Conservation (phyloP, 306 rosid genomes). For the Parietaria judaica region DNA sequence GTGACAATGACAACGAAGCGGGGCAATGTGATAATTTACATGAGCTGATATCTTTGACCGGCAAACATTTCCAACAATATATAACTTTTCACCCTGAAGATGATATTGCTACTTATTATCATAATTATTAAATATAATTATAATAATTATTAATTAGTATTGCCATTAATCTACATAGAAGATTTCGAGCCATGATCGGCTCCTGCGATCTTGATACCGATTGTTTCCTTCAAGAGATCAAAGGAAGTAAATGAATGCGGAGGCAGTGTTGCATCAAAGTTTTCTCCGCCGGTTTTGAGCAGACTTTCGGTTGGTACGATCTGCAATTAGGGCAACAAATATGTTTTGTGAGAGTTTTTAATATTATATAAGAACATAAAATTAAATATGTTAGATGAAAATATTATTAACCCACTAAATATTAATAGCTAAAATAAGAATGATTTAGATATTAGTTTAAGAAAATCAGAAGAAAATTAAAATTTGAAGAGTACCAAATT, state of each 20-base stretch:
- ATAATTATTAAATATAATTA: too few species aligned
- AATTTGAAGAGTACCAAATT: too few species aligned
- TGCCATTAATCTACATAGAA: constrained; percentile 25
- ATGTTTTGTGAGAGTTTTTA: too few species aligned
- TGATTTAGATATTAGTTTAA: too few species aligned
- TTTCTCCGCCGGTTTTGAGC: constrained; percentile 43
- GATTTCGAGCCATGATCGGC: constrained; percentile 31
- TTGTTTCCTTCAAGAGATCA: constrained; percentile 55
- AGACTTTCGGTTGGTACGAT: constrained; percentile 35
- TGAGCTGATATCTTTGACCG: neutral
- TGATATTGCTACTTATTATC: neutral
- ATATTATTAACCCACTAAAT: too few species aligned
- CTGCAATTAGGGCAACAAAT: constrained; percentile 27
- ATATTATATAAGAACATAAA: too few species aligned
- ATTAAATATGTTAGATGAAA: too few species aligned
- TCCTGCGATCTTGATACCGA: constrained; percentile 31
- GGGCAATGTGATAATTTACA: too few species aligned
- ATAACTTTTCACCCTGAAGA: neutral
- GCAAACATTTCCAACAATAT: constrained; percentile 3
- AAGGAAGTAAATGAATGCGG: constrained; percentile 63
- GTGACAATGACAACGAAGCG: too few species aligned
- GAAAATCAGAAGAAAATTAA: too few species aligned
- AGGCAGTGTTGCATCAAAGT: constrained; percentile 30
- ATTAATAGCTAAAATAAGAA: too few species aligned
- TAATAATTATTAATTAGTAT: too few species aligned